Conservation (phyloP, 2,329 filamentous ascomycete genomes). For the Annulohypoxylon truncatum region DNA sequence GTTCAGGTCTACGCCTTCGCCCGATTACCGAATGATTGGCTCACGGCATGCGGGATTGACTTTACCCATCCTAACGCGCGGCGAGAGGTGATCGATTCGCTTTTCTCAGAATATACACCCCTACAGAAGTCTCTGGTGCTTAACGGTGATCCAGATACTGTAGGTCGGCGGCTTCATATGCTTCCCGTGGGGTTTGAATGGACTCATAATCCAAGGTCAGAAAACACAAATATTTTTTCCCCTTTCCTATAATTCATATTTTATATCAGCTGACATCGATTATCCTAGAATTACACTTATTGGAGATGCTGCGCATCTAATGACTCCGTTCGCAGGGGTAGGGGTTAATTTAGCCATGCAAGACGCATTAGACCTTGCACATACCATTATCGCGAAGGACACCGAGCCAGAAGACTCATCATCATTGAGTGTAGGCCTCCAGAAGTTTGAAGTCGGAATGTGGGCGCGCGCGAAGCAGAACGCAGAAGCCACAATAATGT, state of each 20-base stretch:
- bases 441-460: neutral
- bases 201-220: neutral
- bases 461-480: neutral
- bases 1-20: neutral
- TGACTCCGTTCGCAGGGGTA: neutral
- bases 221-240: neutral
- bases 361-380: neutral
- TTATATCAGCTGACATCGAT: neutral
- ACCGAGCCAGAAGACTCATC: neutral
- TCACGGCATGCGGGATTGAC: neutral
- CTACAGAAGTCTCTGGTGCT: neutral
- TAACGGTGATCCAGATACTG: neutral
- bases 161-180: neutral
- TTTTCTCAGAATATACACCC: neutral
- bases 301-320: neutral
- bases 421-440: neutral
- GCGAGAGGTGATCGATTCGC: neutral
- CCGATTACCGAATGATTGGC: neutral
- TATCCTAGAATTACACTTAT: neutral
- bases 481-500: neutral
- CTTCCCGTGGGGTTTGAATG: neutral
- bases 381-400: neutral
- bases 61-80: neutral
- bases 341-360: neutral
- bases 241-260: neutral